A percentile compares a stretch with the other conserved stretches of the same genome.
Conservation (phyloP, 2,329 filamentous ascomycete genomes). For the Nothopassalora personata region DNA sequence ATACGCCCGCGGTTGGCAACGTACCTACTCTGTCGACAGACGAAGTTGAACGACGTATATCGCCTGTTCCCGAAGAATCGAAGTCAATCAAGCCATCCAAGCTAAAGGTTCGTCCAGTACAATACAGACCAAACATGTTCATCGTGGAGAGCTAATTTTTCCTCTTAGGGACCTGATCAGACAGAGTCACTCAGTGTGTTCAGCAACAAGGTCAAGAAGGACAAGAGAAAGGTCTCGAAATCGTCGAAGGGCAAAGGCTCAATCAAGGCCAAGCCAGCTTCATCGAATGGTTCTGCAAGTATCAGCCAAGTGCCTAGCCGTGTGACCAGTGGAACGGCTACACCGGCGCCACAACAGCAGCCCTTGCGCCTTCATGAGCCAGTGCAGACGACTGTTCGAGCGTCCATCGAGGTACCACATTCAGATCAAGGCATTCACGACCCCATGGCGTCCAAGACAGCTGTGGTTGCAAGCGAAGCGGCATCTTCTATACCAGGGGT, state of each 20-base stretch:
- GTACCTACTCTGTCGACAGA: background rate
- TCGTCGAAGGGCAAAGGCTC: constrained; percentile 11
- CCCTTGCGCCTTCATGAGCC: background rate
- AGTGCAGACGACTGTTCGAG: background rate
- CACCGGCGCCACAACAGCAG: background rate
- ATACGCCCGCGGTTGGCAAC: constrained; percentile 17
- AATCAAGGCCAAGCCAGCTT: constrained; percentile 15
- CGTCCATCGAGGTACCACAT: background rate
- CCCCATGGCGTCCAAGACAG: background rate
- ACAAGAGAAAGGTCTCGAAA: constrained; percentile 17
- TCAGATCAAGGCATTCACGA: background rate
- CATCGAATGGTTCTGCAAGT: background rate
- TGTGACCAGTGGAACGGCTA: background rate
- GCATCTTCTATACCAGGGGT: background rate
- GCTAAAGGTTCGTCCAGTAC: constrained; percentile 22
- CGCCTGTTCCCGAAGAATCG: background rate
- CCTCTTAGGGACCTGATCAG: constrained; percentile 23
- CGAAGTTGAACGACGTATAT: background rate
- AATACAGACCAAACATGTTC: background rate
- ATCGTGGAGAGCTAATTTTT: background rate
- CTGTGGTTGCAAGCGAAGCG: background rate
- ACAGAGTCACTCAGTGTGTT: constrained; percentile 33
- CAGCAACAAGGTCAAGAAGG: constrained; percentile 19
- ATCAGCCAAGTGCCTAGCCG: background rate
- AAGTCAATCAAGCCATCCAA: constrained; percentile 20